Conservation (phyloP, 2,329 filamentous ascomycete species). For the Atkinsonella hypoxylon region DNA sequence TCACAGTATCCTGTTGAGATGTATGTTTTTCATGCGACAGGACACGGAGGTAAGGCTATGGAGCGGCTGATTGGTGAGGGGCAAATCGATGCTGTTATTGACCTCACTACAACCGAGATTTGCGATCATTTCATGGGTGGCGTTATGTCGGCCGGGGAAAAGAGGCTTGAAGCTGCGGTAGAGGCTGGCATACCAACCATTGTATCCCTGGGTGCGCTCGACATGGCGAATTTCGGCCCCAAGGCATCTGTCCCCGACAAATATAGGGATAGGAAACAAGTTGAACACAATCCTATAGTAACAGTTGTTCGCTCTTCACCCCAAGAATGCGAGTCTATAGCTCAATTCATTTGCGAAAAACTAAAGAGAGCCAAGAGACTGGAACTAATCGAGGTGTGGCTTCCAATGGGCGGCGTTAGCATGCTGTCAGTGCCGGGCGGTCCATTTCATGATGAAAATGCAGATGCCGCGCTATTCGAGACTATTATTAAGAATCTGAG, state of each 20-base stretch:
- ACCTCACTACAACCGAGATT: slow-evolving; percentile 62
- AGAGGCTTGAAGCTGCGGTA: slow-evolving; percentile 45
- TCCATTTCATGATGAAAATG: slow-evolving; percentile 36
- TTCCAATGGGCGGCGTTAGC: slow-evolving; percentile 50
- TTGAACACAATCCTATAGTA: slow-evolving; percentile 53
- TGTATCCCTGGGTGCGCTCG: slow-evolving; percentile 39
- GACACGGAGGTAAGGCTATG: slow-evolving; percentile 57
- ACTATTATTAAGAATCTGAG: slow-evolving; percentile 36
- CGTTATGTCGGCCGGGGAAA: slow-evolving; percentile 45
- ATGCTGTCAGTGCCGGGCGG: slow-evolving; percentile 41
- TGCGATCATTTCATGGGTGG: slow-evolving; percentile 53
- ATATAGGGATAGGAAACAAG: slow-evolving; percentile 38
- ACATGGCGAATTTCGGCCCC: slow-evolving; percentile 55
- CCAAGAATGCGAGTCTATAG: slow-evolving; percentile 45
- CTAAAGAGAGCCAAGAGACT: slow-evolving; percentile 29
- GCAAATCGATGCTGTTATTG: slow-evolving; percentile 52
- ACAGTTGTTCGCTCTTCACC: slow-evolving; percentile 52
- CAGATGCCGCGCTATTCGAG: slow-evolving; percentile 39
- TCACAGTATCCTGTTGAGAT: slow-evolving; percentile 36
- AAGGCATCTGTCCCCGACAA: slow-evolving; percentile 40
- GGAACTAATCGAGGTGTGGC: slow-evolving; percentile 38
- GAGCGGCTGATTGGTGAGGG: slow-evolving; percentile 47
- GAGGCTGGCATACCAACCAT: slow-evolving; percentile 42
- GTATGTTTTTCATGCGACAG: slow-evolving; percentile 59
- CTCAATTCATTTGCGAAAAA: slow-evolving; percentile 41